Conservation (phyloP, 257 asterid species). For the Fraxinus excelsior region DNA sequence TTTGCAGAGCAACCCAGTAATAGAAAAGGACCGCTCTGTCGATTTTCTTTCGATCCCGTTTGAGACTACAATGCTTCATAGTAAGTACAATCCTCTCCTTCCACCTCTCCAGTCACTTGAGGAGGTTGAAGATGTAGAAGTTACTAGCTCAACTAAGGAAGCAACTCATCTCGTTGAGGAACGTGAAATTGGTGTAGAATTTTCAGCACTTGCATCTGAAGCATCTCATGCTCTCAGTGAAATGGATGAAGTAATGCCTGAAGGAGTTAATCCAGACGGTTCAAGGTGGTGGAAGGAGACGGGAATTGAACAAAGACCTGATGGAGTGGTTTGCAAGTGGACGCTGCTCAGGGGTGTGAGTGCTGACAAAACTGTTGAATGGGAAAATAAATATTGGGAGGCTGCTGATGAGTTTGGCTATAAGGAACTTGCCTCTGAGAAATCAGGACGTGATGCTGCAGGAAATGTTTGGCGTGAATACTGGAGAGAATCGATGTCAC, state of each 20-base stretch:
- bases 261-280: constrained; percentile 69
- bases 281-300: constrained; percentile 97
- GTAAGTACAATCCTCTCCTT: constrained; percentile 35
- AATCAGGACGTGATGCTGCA: constrained; percentile 88
- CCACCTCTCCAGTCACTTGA: constrained; percentile 78
- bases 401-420: constrained; percentile 90
- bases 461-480: constrained; percentile 95
- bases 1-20: constrained; percentile 45
- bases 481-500: constrained; percentile 88
- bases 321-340: constrained; percentile 92
- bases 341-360: constrained; percentile 75
- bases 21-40: constrained; percentile 60
- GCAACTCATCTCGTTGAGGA: constrained; percentile 63
- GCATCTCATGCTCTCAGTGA: constrained; percentile 70
- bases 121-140: constrained; percentile 48
- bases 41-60: constrained; percentile 70
- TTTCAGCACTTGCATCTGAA: constrained; percentile 76
- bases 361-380: constrained; percentile 71
- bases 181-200: constrained; percentile 58
- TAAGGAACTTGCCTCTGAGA: constrained; percentile 98
- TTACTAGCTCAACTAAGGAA: constrained; percentile 34
- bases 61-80: constrained; percentile 58
- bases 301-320: constrained; percentile 73
- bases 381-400: constrained; percentile 99
- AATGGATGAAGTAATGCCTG: constrained; percentile 30